Percentiles rank a stretch among this genome's conserved stretches.
Evolutionary conservation across 2,329 filamentous ascomycete species (phyloP).

Genomic region (Diaporthe vaccinii): DNA sequence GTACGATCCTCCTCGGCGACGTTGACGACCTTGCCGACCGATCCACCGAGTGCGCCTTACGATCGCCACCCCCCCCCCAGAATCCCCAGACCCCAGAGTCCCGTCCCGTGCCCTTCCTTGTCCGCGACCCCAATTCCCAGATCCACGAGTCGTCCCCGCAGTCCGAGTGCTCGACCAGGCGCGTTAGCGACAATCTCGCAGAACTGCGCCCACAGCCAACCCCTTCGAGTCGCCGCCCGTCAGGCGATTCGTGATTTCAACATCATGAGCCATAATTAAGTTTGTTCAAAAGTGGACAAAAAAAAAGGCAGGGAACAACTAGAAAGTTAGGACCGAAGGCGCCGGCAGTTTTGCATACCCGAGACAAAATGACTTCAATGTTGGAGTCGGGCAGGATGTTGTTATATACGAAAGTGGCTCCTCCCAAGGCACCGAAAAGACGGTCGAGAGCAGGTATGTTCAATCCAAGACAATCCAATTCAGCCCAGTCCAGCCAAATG

Average conservation of each 20-base stretch:
- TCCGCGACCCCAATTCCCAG: slow-evolving; percentile 34
- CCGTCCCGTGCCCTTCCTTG: slow-evolving; percentile 9
- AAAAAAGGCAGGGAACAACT: background rate
- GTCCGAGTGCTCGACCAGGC: background rate
- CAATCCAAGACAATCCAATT: slow-evolving; percentile 23
- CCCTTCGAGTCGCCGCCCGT: background rate
- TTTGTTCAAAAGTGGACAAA: background rate
- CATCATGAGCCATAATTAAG: slow-evolving; percentile 21
- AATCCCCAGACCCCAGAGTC: slow-evolving; percentile 20
- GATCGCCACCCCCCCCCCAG: slow-evolving; percentile 6
- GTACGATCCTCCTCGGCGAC: background rate
- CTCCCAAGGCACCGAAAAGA: slow-evolving; percentile 70
- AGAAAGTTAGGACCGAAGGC: background rate
- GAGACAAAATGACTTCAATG: background rate
- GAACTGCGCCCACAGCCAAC: background rate
- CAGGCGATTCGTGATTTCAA: slow-evolving; percentile 15
- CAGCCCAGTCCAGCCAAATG: background rate
- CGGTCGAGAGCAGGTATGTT: slow-evolving; percentile 71
- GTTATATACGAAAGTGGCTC: slow-evolving; percentile 69
- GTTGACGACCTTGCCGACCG: slow-evolving; percentile 14
- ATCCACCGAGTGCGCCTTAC: slow-evolving; percentile 10
- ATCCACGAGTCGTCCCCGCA: slow-evolving; percentile 31
- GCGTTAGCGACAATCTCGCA: slow-evolving; percentile 15
- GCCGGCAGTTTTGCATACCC: background rate
- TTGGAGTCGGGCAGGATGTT: slow-evolving; percentile 58